phyloP scores from a whole-genome alignment of 345 rosid genomes.

The Salix arbutifolia region DNA sequence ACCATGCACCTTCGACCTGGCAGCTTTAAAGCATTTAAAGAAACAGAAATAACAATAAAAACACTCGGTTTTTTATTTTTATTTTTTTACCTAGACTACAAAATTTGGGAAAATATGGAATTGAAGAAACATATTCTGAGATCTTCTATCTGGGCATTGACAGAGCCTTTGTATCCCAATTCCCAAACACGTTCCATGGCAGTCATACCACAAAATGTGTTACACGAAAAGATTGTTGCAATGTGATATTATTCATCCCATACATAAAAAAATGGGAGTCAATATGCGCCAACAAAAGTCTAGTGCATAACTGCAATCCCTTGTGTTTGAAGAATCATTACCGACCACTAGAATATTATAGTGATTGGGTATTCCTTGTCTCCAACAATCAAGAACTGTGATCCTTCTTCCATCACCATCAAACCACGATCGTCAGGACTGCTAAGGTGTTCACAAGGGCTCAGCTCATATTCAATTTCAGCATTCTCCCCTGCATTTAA shows the following conservation, averaged over 20 bases:
- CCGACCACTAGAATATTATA: conserved; percentile 31
- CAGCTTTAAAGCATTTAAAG: no score
- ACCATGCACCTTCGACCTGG: no score
- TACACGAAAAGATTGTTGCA: not conserved
- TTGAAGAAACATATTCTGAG: no score
- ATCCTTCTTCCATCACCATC: conserved; percentile 70
- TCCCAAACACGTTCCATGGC: no score
- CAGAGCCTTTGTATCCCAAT: no score
- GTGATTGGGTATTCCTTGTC: conserved; percentile 50
- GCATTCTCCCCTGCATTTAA: conserved; percentile 49
- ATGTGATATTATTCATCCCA: not conserved
- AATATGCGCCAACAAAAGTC: not conserved
- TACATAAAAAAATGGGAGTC: conserved; percentile 2
- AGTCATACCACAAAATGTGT: no score
- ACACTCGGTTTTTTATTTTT: no score
- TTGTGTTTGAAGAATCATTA: not conserved
- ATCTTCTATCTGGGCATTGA: no score
- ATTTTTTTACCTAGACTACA: no score
- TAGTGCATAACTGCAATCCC: not conserved
- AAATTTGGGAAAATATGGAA: no score
- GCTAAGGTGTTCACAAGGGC: conserved; percentile 61
- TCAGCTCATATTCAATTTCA: conserved; percentile 51
- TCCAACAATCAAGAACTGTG: conserved; percentile 63
- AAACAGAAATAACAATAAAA: no score
- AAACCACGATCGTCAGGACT: conserved; percentile 60